A percentile compares a stretch with the other conserved stretches of the same genome.
Conservation (phyloP, 2,329 filamentous ascomycete species). For the Ophiocordyceps camponoti-leonardi region DNA sequence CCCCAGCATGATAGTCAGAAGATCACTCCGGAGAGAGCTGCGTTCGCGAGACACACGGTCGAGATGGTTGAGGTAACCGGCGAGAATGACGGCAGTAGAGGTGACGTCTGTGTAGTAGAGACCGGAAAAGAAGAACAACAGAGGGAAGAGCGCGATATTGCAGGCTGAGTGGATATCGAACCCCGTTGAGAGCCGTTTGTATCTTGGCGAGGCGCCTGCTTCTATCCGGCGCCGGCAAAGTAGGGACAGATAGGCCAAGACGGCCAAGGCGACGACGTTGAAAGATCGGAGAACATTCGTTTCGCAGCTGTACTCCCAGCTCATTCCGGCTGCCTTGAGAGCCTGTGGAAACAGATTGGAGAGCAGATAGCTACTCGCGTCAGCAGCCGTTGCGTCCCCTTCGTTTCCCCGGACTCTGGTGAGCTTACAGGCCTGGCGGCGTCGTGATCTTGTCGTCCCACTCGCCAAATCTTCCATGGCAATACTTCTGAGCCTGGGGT, state of each 20-base stretch:
- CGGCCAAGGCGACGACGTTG: conserved; percentile 23
- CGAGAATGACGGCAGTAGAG: conserved; percentile 59
- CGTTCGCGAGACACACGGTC: conserved; percentile 18
- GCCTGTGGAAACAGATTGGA: conserved; percentile 15
- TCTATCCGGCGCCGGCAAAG: conserved; percentile 36
- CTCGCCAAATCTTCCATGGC: conserved; percentile 49
- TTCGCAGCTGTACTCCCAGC: conserved; percentile 9
- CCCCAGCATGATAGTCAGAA: conserved; percentile 37
- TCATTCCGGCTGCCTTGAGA: conserved; percentile 2
- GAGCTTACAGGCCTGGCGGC: conserved; percentile 61
- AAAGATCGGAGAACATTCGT: conserved; percentile 24
- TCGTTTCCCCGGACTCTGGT: background rate
- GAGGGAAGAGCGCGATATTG: conserved; percentile 73
- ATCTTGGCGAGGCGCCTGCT: conserved; percentile 14
- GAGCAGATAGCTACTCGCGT: conserved; percentile 24
- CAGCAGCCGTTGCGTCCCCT: background rate
- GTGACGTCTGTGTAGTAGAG: conserved; percentile 90
- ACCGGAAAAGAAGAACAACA: conserved; percentile 88
- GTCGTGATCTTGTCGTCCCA: conserved; percentile 99
- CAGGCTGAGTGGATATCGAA: conserved; percentile 45
- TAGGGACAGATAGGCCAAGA: conserved; percentile 27
- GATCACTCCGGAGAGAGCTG: conserved; percentile 19
- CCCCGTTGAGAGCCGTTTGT: conserved; percentile 13
- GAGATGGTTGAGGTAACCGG: conserved; percentile 45
- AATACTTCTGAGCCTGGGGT: conserved; percentile 81